Conservation (phyloP, 495 filamentous ascomycete species). For the Aspergillus haitiensis region DNA sequence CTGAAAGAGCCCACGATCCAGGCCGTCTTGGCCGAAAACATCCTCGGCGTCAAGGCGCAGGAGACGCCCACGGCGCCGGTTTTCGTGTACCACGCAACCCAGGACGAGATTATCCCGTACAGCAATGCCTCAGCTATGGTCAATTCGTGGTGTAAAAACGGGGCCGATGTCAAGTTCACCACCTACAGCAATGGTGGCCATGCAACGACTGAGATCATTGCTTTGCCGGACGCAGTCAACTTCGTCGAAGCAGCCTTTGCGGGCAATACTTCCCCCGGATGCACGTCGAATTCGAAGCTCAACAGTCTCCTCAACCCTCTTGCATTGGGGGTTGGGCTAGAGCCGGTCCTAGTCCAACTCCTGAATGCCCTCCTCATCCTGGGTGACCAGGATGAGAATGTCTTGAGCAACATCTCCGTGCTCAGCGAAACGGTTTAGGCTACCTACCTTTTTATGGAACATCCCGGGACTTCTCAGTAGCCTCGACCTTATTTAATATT, state of each 20-base stretch:
- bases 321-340: constrained; percentile 31
- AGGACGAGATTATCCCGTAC: constrained; percentile 39
- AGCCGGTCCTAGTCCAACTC: constrained; percentile 30
- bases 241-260: constrained; percentile 35
- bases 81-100: constrained; percentile 36
- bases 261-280: constrained; percentile 26
- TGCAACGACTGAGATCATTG: constrained; percentile 31
- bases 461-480: too few relatives aligned
- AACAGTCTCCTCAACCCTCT: constrained; percentile 27
- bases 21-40: constrained; percentile 25
- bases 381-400: constrained; percentile 25
- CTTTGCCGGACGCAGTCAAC: constrained; percentile 24
- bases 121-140: constrained; percentile 26
- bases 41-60: constrained; percentile 25
- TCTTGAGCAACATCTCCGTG: constrained; percentile 23
- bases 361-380: constrained; percentile 23
- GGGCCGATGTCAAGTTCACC: constrained; percentile 34
- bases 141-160: constrained; percentile 31
- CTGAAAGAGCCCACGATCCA: constrained; percentile 28
- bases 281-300: constrained; percentile 27
- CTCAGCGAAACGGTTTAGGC: not conserved
- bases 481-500: too few relatives aligned
- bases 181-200: constrained; percentile 34
- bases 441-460: too few relatives aligned
- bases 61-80: constrained; percentile 36